phyloP scores from a whole-genome alignment of 805 yeast species.

The Candida chauliodis region DNA sequence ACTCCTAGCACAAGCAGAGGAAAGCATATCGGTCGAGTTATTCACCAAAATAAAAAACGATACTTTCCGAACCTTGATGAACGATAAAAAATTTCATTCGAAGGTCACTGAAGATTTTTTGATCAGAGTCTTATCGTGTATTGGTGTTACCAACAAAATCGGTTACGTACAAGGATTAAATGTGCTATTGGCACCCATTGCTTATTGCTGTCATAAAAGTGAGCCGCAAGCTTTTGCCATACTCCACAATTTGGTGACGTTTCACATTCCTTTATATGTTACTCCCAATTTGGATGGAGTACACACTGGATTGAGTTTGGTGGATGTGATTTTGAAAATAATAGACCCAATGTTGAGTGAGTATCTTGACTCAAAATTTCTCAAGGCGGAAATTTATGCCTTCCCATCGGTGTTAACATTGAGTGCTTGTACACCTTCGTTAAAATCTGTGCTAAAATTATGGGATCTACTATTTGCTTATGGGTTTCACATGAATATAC shows the following conservation, averaged over 20 bases:
- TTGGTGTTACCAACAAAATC: constrained; percentile 48
- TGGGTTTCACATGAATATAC: constrained; percentile 82
- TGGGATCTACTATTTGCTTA: constrained; percentile 94
- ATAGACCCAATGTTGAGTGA: constrained; percentile 71
- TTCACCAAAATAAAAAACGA: constrained; percentile 77
- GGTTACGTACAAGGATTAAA: constrained; percentile 92
- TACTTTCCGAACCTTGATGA: constrained; percentile 79
- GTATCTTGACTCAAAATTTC: constrained; percentile 55
- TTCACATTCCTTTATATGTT: constrained; percentile 73
- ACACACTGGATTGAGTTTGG: constrained; percentile 66
- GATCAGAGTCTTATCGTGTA: constrained; percentile 66
- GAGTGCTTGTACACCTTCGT: constrained; percentile 85
- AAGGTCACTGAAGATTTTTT: constrained; percentile 69
- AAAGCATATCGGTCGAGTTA: constrained; percentile 44
- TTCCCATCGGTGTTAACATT: constrained; percentile 79
- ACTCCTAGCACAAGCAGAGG: constrained; percentile 50
- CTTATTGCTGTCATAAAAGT: constrained; percentile 62
- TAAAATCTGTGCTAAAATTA: constrained; percentile 65
- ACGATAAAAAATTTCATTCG: constrained; percentile 60
- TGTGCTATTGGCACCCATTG: constrained; percentile 78
- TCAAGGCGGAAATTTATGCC: constrained; percentile 84
- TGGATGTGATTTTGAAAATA: constrained; percentile 67
- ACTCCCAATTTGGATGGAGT: constrained; percentile 78
- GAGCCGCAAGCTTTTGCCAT: constrained; percentile 85
- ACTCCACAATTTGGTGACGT: constrained; percentile 57